Percentiles rank a stretch among this genome's conserved stretches.
Evolutionary conservation across 1,284 basidiomycete genomes (phyloP).

Genomic region (Ustilago bromivora): DNA sequence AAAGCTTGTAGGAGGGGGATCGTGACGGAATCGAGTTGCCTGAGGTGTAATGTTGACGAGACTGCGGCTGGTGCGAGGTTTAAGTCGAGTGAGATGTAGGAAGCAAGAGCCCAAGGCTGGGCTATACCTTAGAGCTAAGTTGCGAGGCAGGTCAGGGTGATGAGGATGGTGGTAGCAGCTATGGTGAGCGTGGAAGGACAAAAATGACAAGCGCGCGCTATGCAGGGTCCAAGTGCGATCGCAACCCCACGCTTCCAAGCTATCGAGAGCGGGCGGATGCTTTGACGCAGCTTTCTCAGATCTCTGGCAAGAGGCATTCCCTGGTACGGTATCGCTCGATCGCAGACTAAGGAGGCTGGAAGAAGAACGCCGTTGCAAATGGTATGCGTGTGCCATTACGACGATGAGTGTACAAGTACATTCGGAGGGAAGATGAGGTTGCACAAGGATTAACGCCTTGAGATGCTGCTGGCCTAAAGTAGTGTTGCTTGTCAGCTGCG

Average conservation of each 20-base stretch:
- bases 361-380: neutral
- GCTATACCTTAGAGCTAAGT: too few species aligned
- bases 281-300: neutral
- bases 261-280: neutral
- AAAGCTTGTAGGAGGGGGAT: neutral
- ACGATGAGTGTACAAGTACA: slow-evolving; percentile 25
- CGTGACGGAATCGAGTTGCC: neutral
- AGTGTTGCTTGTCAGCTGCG: neutral
- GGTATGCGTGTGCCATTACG: slow-evolving; percentile 4
- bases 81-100: too few species aligned
- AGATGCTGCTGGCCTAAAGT: neutral
- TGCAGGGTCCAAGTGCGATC: neutral
- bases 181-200: neutral
- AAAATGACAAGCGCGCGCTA: slow-evolving; percentile 5
- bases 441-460: neutral
- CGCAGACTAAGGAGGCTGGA: too few species aligned
- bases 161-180: neutral
- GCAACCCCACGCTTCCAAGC: neutral
- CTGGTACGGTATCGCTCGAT: too few species aligned
- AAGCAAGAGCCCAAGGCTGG: too few species aligned
- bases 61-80: neutral
- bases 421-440: neutral
- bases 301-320: neutral
- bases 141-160: neutral
- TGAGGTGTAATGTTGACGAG: neutral